Base-by-base conservation (phyloP, 2,329 filamentous ascomycete species). In the Phyllosticta citrichinensis region DNA sequence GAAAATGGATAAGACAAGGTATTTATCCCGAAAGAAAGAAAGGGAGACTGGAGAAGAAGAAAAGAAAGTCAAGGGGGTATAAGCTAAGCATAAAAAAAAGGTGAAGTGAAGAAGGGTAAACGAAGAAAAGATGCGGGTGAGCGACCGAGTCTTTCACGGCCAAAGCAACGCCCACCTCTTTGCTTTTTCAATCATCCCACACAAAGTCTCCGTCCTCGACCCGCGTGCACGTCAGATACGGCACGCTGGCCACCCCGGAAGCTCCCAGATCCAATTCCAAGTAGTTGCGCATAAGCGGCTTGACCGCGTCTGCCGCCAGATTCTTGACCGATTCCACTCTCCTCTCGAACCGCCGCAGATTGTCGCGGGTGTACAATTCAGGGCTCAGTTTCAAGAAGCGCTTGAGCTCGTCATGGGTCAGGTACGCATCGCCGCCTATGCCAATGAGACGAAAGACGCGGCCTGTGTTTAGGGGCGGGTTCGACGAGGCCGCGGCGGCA, bases 261-360 rank as follows among this genome's bases (percentile, higher is more conserved):
- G 52, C 55, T 10, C 55, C 60, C 30, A 55, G 33, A 71, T 78
- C 64, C 55, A 96, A 80, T 74, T 96, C 89, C 12, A 97, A 80
- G 58, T 86, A 88, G 69, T 89, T 94, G 57, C 87, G 83, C 87
- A 95, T 95, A 12, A 97, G 77, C 3, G 92, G 92, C 62, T 87
- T 86, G 8, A 97, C 92, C 17, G 88, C 80, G 68, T 96, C 90
- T 58, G 88, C 81, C 6, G 92, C 93, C 69, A 93, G 82, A 61
- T 83, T 82, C 76, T 96, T 97, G 60, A 97, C 80, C 77, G 97
- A 92, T 62, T 96, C 91, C 66, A 97, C 82, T 61, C 91, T 83
- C 68, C 88, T 85, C 77, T 97, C 93, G 66, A 97, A 96, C 3
- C 88, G 81, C 63, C 87, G 84, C 56, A 97, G 74, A 64, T 90